Base-by-base conservation (phyloP, 352 stramenopile genomes). In the Globisporangium cystogenes region DNA sequence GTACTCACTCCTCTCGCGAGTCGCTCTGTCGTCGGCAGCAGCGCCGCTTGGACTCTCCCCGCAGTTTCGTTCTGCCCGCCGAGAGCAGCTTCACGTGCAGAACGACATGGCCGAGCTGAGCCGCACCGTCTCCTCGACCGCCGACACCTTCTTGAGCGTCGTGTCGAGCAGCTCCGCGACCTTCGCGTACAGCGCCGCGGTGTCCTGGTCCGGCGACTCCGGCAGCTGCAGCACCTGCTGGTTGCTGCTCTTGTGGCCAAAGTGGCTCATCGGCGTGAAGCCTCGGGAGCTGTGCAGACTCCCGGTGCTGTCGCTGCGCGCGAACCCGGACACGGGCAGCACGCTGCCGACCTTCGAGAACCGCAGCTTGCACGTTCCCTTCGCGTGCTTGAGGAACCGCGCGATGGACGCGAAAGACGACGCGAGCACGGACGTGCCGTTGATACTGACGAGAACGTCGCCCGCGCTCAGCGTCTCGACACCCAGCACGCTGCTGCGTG, bases 341-440 rank as follows among this genome's bases (percentile, higher is more conserved):
- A 27, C 39, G 20, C 20, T 21, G 39, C 18, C 44, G 26, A 44
- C 33, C 42, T 75, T 78, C 15, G 59, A 70, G 18, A 91, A 93
- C 27, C 67, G 74, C 40, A 93, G 65, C 52, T 82, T 93, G 67
- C 79, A 93, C 46, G 72, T 86, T 10, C 71, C 72, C 51, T 89
- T 90, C 41, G 71, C 73, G 67, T 81, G 78, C 62, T 93, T 93
- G 35, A 93, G 59, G 55, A 90, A 90, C 29, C 77, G 75, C 51
- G 72, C 80, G 60, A 93, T 86, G 27, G 77, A 82, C 41, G 75
- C 54, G 54, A 82, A 84, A 24, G 74, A 71, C 47, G 79, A 71
- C 21, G 53, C 67, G 4, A 60, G 62, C 18, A 91, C 82, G 0
- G 68, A 67, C 20, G 76, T 70, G 66, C 76, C 82, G 59, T 90